Conservation (phyloP, 371 early-diverging fungal genomes). For the Circinella minor region DNA sequence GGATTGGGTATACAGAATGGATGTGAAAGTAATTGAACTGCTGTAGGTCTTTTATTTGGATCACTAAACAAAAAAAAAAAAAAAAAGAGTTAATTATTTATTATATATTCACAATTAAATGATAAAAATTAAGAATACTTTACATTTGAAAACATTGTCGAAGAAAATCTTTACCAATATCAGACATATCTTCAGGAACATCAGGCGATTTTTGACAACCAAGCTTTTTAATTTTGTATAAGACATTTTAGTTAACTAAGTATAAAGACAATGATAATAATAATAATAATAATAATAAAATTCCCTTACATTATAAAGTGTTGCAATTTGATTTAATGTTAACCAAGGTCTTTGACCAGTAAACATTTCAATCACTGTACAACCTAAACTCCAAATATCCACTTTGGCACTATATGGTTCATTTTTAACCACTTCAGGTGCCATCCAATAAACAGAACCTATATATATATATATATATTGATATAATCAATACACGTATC, state of each 20-base stretch:
- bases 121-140: too few species aligned
- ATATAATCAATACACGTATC: background rate
- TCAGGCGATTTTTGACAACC: constrained; percentile 53
- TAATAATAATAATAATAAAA: too few species aligned
- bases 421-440: constrained; percentile 87
- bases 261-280: background rate
- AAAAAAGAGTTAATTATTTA: background rate
- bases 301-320: constrained; percentile 64
- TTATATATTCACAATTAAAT: background rate
- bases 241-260: background rate
- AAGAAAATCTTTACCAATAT: constrained; percentile 68
- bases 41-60: constrained; percentile 69
- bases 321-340: constrained; percentile 82
- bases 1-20: constrained; percentile 51
- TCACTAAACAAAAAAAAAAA: constrained; percentile 42
- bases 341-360: constrained; percentile 93
- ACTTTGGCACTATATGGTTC: constrained; percentile 79
- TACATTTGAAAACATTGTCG: constrained; percentile 70
- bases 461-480: background rate
- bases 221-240: constrained; percentile 4
- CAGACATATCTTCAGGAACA: constrained; percentile 68
- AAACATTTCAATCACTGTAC: constrained; percentile 95
- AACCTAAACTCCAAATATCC: constrained; percentile 90
- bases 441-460: constrained; percentile 62
- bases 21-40: constrained; percentile 60